Percentiles rank a stretch among this genome's conserved stretches.
These are phyloP conservation scores for Truncatella angustata DNA, from an alignment of 2,329 filamentous ascomycete species.

Conservation along the genomic window DNA sequence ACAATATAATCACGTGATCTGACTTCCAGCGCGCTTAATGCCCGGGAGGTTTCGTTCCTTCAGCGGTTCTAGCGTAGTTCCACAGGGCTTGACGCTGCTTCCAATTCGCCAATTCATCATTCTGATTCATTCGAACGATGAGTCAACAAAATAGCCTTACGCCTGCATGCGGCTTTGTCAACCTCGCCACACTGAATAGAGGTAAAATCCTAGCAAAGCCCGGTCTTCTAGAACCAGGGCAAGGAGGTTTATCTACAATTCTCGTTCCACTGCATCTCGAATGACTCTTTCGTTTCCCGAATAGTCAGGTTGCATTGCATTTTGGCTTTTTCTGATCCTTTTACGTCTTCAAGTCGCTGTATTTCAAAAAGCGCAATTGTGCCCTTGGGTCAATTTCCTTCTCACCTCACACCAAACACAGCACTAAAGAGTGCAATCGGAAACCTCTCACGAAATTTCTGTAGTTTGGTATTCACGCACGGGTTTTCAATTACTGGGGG, in stretches of 20 bases:
- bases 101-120: constrained; percentile 8
- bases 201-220: neutral
- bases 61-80: neutral
- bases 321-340: constrained; percentile 6
- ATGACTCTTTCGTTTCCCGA: neutral
- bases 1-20: too few species aligned
- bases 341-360: constrained; percentile 39
- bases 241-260: neutral
- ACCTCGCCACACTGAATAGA: constrained; percentile 6
- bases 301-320: neutral
- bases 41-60: neutral
- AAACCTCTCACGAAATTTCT: too few species aligned
- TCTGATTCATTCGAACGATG: constrained; percentile 8
- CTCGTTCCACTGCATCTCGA: neutral
- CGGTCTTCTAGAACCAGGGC: neutral
- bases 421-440: neutral
- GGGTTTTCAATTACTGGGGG: neutral
- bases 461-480: too few species aligned
- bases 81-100: neutral
- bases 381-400: neutral
- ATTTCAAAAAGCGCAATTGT: constrained; percentile 45
- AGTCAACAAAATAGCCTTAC: constrained; percentile 4
- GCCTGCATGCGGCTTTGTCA: neutral
- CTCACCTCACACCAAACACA: neutral
- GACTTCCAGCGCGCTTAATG: too few species aligned